Evolutionary conservation across 2,329 filamentous ascomycete species (phyloP).

Genomic region (Volutella citrinella): DNA sequence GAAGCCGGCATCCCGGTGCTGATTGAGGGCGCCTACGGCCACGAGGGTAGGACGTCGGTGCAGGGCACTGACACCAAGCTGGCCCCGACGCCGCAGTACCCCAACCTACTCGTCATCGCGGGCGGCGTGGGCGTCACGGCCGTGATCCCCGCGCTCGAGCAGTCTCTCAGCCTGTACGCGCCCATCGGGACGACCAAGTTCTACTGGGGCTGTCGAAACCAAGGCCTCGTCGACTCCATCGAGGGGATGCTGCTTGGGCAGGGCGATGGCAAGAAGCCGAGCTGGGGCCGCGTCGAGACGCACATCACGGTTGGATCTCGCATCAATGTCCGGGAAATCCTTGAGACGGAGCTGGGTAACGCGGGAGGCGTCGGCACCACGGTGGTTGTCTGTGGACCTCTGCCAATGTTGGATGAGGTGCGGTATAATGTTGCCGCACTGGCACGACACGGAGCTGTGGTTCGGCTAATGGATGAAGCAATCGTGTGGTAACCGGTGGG

Average conservation of each 20-base stretch:
- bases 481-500: background rate
- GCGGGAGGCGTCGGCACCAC: conserved; percentile 21
- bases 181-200: conserved; percentile 24
- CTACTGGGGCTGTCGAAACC: conserved; percentile 27
- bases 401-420: conserved; percentile 28
- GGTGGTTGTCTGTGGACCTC: conserved; percentile 27
- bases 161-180: conserved; percentile 16
- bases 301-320: conserved; percentile 27
- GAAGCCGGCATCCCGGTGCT: conserved; percentile 22
- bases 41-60: conserved; percentile 17
- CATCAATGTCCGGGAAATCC: conserved; percentile 22
- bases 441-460: conserved; percentile 19
- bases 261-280: conserved; percentile 2
- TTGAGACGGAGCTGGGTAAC: conserved; percentile 21
- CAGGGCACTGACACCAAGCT: conserved; percentile 17
- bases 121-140: conserved; percentile 31
- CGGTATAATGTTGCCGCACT: conserved; percentile 22
- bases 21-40: conserved; percentile 28
- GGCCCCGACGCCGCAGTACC: conserved; percentile 18
- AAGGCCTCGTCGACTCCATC: conserved; percentile 23
- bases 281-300: conserved; percentile 26
- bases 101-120: conserved; percentile 27
- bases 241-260: conserved; percentile 19
- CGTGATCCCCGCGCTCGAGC: conserved; percentile 23
- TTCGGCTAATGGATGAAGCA: conserved; percentile 11